Percentiles rank a stretch among this genome's conserved stretches.
Evolutionary conservation across 2,329 filamentous ascomycete species (phyloP).

Genomic region (Colletotrichum tabaci): DNA sequence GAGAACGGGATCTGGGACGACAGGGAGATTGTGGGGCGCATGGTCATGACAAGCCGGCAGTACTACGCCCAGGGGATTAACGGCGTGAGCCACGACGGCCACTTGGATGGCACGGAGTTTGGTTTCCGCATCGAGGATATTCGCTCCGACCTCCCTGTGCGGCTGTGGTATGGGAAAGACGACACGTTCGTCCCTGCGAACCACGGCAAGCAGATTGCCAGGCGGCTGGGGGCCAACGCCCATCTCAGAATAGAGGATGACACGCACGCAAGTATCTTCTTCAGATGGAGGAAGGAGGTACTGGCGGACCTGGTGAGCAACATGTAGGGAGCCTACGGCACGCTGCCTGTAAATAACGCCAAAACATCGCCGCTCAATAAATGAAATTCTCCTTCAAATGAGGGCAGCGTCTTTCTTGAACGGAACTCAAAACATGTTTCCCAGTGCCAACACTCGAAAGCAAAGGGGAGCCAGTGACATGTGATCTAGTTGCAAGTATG

Average conservation of each 20-base stretch:
- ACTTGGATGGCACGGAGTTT: slow-evolving; percentile 33
- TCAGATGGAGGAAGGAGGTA: slow-evolving; percentile 24
- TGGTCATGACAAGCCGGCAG: slow-evolving; percentile 36
- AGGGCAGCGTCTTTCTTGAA: neutral
- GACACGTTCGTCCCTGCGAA: slow-evolving; percentile 38
- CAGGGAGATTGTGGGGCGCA: slow-evolving; percentile 22
- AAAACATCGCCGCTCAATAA: neutral
- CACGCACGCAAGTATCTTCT: slow-evolving; percentile 41
- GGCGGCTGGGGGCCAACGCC: slow-evolving; percentile 16
- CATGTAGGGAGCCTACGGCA: neutral
- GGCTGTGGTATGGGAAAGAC: slow-evolving; percentile 36
- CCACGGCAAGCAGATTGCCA: slow-evolving; percentile 37
- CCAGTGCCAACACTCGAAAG: too few species aligned
- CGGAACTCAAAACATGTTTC: too few species aligned
- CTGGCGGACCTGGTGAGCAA: slow-evolving; percentile 7
- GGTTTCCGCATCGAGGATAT: slow-evolving; percentile 39
- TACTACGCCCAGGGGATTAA: slow-evolving; percentile 37
- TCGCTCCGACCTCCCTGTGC: slow-evolving; percentile 22
- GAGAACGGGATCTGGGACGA: slow-evolving; percentile 29
- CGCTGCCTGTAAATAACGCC: too few species aligned
- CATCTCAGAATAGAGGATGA: slow-evolving; percentile 38
- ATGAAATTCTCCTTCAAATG: neutral
- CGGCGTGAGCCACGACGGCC: slow-evolving; percentile 30
- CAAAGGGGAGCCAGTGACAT: too few species aligned
- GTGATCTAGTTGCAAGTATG: too few species aligned